Percentiles rank a stretch among this genome's conserved stretches.
These are phyloP conservation scores for Santalum album DNA, from an alignment of 164 flowering plant genomes.

Conservation along the genomic window DNA sequence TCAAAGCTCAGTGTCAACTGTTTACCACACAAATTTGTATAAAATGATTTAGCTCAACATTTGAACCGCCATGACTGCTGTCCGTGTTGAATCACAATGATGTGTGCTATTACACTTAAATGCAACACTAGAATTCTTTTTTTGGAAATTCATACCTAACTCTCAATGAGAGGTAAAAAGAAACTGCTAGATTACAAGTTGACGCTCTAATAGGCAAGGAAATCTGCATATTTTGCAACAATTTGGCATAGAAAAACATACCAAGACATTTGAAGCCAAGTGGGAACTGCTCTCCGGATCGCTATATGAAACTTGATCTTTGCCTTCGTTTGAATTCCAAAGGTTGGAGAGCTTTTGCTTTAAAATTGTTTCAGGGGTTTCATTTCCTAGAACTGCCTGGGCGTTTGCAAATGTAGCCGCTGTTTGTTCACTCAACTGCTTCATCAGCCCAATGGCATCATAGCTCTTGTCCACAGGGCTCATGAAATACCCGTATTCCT, in stretches of 20 bases:
- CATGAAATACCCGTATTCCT: conserved; percentile 2
- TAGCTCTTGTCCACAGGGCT: conserved; percentile 4
- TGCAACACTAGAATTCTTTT: too few relatives aligned
- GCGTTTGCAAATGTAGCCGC: conserved; percentile 5
- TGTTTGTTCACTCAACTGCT: conserved; percentile 4
- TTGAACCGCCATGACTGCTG: too few relatives aligned
- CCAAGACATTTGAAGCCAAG: conserved; percentile 33
- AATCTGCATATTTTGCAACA: too few relatives aligned
- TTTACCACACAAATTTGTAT: too few relatives aligned
- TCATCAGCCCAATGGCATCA: conserved; percentile 7
- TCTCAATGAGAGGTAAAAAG: too few relatives aligned
- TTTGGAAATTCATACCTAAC: too few relatives aligned
- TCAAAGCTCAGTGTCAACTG: too few relatives aligned
- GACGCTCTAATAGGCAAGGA: too few relatives aligned
- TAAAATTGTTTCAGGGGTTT: conserved; percentile 34
- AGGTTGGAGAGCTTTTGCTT: conserved; percentile 16
- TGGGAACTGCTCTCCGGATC: conserved; percentile 19
- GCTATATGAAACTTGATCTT: conserved; percentile 12
- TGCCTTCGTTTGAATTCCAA: conserved; percentile 17
- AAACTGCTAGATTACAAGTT: too few relatives aligned
- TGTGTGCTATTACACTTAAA: too few relatives aligned
- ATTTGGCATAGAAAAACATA: conserved; percentile 13
- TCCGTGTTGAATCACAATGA: too few relatives aligned
- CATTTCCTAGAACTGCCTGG: conserved; percentile 59
- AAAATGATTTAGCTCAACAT: too few relatives aligned